Evolutionary conservation across 306 rosid species (phyloP).

Genomic region (Acacia confusa): DNA sequence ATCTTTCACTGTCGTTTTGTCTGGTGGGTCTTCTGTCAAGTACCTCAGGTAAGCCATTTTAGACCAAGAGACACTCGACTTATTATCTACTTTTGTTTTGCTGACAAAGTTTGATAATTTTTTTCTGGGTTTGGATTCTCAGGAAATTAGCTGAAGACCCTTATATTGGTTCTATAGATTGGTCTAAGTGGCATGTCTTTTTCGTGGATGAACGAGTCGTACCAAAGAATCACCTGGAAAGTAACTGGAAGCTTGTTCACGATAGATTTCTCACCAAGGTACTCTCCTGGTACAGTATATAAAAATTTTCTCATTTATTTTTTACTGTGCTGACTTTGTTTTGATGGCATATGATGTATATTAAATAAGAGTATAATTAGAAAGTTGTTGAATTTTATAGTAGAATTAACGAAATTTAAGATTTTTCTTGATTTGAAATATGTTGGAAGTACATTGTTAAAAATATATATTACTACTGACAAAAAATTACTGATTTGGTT

Average conservation of each 20-base stretch:
- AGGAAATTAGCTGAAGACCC: slow-evolving; percentile 63
- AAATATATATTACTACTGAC: too few species aligned
- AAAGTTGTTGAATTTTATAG: too few species aligned
- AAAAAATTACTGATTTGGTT: too few species aligned
- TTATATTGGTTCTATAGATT: slow-evolving; percentile 46
- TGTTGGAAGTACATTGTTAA: rapidly evolving
- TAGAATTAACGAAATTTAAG: too few species aligned
- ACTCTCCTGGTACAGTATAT: too few species aligned
- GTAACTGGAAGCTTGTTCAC: slow-evolving; percentile 53
- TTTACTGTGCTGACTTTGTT: rapidly evolving
- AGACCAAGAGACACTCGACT: background rate
- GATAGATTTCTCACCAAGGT: slow-evolving; percentile 65
- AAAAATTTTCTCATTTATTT: rapidly evolving
- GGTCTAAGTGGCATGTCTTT: slow-evolving; percentile 66
- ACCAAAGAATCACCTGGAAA: slow-evolving; percentile 59
- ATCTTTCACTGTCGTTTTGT: slow-evolving; percentile 55
- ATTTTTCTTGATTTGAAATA: too few species aligned
- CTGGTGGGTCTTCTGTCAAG: slow-evolving; percentile 63
- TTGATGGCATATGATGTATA: too few species aligned
- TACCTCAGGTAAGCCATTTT: slow-evolving; percentile 45
- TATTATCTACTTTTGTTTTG: background rate
- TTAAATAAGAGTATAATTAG: too few species aligned
- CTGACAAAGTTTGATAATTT: background rate
- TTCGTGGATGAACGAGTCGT: slow-evolving; percentile 68
- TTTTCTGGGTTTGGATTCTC: slow-evolving; percentile 23